Conservation (phyloP, 495 filamentous ascomycete genomes). For the Apiosordaria backusii region DNA sequence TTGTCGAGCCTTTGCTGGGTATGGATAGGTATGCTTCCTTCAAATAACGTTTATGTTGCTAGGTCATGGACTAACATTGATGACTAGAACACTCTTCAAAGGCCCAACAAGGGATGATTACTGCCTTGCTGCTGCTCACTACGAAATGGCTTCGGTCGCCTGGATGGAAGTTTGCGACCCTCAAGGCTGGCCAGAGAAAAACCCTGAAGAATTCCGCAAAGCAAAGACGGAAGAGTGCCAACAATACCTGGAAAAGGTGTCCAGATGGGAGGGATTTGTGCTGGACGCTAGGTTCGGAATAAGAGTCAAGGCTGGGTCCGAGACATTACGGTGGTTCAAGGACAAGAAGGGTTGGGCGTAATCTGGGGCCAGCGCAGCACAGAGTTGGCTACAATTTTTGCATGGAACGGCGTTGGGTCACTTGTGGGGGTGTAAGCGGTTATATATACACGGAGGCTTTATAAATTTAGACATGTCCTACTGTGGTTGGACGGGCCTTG, state of each 20-base stretch:
- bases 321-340: constrained; percentile 70
- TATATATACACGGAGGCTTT: neutral
- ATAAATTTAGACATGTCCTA: neutral
- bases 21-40: constrained; percentile 52
- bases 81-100: constrained; percentile 58
- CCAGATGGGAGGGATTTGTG: constrained; percentile 79
- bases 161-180: constrained; percentile 61
- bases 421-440: neutral
- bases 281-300: constrained; percentile 83
- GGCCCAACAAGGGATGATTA: constrained; percentile 77
- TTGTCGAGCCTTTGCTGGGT: constrained; percentile 59
- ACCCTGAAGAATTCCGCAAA: constrained; percentile 39
- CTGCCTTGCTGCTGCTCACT: constrained; percentile 73
- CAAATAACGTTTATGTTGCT: neutral
- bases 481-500: neutral
- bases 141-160: constrained; percentile 79
- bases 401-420: neutral
- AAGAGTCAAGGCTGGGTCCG: constrained; percentile 74
- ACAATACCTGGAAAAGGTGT: constrained; percentile 70
- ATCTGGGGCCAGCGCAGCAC: neutral
- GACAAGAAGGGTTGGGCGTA: constrained; percentile 39
- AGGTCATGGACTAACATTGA: neutral
- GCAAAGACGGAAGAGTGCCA: constrained; percentile 63
- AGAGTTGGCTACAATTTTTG: neutral
- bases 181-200: constrained; percentile 23